These are phyloP conservation scores for Arthrobotrys sinensis DNA, from an alignment of 2,329 filamentous ascomycete species.

Conservation along the genomic window DNA sequence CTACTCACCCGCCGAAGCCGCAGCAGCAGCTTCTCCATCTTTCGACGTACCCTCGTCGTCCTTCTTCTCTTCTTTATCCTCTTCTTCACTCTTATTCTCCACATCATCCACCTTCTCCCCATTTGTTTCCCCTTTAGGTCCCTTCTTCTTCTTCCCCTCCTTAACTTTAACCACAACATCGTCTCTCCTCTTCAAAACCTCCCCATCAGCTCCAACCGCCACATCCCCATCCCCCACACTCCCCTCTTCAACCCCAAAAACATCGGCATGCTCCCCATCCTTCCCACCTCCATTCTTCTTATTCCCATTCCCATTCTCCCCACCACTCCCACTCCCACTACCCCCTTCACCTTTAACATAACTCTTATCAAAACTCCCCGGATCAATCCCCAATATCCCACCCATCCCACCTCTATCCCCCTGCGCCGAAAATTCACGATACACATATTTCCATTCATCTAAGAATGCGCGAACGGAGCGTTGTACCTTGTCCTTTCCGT, in stretches of 20 bases:
- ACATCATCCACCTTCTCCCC: constrained; percentile 62
- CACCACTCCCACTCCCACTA: constrained; percentile 40
- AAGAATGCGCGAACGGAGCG: constrained; percentile 92
- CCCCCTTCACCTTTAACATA: constrained; percentile 70
- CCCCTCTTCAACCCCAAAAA: constrained; percentile 43
- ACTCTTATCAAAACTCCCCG: constrained; percentile 77
- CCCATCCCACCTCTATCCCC: constrained; percentile 89
- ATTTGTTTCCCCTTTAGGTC: constrained; percentile 7
- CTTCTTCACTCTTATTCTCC: constrained; percentile 42
- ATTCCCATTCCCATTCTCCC: constrained; percentile 30
- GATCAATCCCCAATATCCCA: constrained; percentile 77
- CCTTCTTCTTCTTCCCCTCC: constrained; percentile 37
- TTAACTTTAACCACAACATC: constrained; percentile 54
- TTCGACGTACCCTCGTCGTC: neutral
- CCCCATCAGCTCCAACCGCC: constrained; percentile 46
- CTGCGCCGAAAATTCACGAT: constrained; percentile 94
- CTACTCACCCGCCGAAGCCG: constrained; percentile 19
- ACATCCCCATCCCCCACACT: constrained; percentile 37
- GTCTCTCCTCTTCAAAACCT: constrained; percentile 34
- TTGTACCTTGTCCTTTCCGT: constrained; percentile 98
- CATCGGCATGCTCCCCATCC: constrained; percentile 21
- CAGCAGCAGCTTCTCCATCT: constrained; percentile 8
- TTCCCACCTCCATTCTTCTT: constrained; percentile 1
- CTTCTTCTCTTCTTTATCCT: constrained; percentile 10
- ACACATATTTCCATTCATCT: constrained; percentile 95